Conservation (phyloP, 2,329 filamentous ascomycete genomes). For the Cercospora beticola region DNA sequence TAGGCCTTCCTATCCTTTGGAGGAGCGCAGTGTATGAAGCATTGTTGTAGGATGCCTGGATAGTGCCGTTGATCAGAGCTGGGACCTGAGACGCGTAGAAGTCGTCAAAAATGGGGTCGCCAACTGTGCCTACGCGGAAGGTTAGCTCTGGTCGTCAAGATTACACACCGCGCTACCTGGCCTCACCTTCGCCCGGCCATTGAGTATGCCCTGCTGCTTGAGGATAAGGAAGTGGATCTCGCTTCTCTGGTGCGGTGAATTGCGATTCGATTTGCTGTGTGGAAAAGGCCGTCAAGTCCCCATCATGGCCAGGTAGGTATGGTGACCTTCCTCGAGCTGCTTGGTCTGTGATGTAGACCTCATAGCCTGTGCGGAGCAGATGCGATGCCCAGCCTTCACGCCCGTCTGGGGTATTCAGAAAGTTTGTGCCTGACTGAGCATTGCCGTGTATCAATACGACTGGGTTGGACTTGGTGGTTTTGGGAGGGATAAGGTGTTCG, state of each 20-base stretch:
- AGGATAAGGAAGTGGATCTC: constrained; percentile 34
- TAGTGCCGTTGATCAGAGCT: constrained; percentile 37
- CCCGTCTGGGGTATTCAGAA: constrained; percentile 51
- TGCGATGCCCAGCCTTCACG: constrained; percentile 50
- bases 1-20: constrained; percentile 47
- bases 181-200: constrained; percentile 39
- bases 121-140: constrained; percentile 30
- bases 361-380: constrained; percentile 49
- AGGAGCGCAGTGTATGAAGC: constrained; percentile 16
- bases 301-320: constrained; percentile 21
- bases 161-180: not conserved
- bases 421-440: constrained; percentile 43
- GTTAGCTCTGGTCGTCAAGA: not conserved
- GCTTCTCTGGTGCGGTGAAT: constrained; percentile 39
- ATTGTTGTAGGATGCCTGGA: constrained; percentile 31
- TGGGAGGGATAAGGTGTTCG: constrained; percentile 42
- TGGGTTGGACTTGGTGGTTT: constrained; percentile 29
- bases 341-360: constrained; percentile 48
- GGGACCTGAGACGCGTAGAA: constrained; percentile 50
- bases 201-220: constrained; percentile 47
- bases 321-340: constrained; percentile 39
- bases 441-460: constrained; percentile 49
- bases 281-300: constrained; percentile 20
- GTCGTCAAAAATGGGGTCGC: constrained; percentile 51
- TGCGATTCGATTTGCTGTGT: constrained; percentile 36